Evolutionary conservation across 768 basidiomycete genomes (phyloP).

Genomic region (Naganishia randhawae): DNA sequence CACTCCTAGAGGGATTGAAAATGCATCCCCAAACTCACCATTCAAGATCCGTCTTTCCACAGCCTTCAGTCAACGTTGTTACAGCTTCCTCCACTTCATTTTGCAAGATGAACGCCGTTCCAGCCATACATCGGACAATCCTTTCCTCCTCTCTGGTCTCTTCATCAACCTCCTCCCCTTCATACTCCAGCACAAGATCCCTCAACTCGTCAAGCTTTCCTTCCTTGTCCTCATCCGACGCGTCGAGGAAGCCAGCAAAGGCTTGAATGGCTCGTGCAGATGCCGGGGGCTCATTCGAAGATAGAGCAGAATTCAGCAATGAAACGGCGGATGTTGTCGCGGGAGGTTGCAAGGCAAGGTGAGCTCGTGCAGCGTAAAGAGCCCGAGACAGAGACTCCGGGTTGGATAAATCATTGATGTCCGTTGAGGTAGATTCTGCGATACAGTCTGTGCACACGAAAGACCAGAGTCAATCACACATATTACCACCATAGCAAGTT

Average conservation of each 20-base stretch:
- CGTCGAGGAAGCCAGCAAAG: slow-evolving; percentile 64
- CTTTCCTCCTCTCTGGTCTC: slow-evolving; percentile 64
- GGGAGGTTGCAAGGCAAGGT: slow-evolving; percentile 43
- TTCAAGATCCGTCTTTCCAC: slow-evolving; percentile 74
- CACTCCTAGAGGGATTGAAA: neutral
- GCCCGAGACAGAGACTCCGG: slow-evolving; percentile 40
- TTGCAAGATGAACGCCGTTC: slow-evolving; percentile 77
- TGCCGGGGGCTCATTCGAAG: slow-evolving; percentile 29
- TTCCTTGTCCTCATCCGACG: slow-evolving; percentile 51
- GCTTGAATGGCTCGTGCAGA: slow-evolving; percentile 59
- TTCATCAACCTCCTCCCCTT: slow-evolving; percentile 64
- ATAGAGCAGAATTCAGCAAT: slow-evolving; percentile 33
- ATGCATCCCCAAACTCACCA: slow-evolving; percentile 59
- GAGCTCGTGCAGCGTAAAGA: slow-evolving; percentile 48
- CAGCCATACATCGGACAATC: slow-evolving; percentile 72
- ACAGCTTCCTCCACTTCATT: slow-evolving; percentile 88
- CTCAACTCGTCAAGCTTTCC: slow-evolving; percentile 72
- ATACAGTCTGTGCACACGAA: slow-evolving; percentile 43
- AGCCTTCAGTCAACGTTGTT: slow-evolving; percentile 70
- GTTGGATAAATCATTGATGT: slow-evolving; percentile 33
- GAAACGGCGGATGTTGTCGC: slow-evolving; percentile 30
- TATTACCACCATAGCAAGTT: neutral
- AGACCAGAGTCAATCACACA: neutral
- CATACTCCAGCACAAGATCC: slow-evolving; percentile 80
- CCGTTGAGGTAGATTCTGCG: slow-evolving; percentile 41